phyloP scores from a whole-genome alignment of 2,329 filamentous ascomycete genomes.

The Acarospora socialis region DNA sequence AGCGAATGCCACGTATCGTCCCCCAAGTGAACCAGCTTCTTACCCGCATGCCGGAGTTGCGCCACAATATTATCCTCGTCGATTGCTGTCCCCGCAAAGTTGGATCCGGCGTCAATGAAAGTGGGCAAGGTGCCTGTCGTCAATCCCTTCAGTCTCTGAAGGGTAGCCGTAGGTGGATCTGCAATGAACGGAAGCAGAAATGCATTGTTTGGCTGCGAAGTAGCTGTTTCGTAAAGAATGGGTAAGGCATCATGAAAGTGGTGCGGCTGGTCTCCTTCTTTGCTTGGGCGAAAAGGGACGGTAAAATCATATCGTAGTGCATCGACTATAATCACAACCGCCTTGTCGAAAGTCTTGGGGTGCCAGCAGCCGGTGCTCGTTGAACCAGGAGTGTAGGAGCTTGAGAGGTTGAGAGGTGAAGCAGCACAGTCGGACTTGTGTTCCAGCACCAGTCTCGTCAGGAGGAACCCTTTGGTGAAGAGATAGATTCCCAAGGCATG shows the following conservation, averaged over 20 bases:
- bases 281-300: constrained; percentile 50
- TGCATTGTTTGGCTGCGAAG: constrained; percentile 61
- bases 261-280: constrained; percentile 32
- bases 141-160: constrained; percentile 83
- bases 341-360: constrained; percentile 81
- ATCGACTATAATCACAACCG: constrained; percentile 80
- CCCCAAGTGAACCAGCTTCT: constrained; percentile 82
- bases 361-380: constrained; percentile 75
- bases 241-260: constrained; percentile 81
- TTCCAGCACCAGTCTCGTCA: constrained; percentile 70
- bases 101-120: constrained; percentile 85
- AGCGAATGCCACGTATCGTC: constrained; percentile 94
- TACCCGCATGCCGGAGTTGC: constrained; percentile 49
- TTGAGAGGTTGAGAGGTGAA: constrained; percentile 46
- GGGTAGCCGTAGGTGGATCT: constrained; percentile 83
- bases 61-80: constrained; percentile 74
- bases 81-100: constrained; percentile 88
- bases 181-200: constrained; percentile 92
- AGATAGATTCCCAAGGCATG: constrained; percentile 74
- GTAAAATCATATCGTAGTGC: constrained; percentile 95
- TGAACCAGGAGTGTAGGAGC: constrained; percentile 26
- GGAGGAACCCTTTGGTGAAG: constrained; percentile 87
- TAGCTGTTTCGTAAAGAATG: constrained; percentile 69
- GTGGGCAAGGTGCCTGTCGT: constrained; percentile 92
- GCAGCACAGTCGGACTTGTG: constrained; percentile 56